Evolutionary conservation across 1,139 yeast genomes (phyloP), one percentile per base, ranked within the genome.

Genomic region (Magnusiomyces ingens): DNA sequence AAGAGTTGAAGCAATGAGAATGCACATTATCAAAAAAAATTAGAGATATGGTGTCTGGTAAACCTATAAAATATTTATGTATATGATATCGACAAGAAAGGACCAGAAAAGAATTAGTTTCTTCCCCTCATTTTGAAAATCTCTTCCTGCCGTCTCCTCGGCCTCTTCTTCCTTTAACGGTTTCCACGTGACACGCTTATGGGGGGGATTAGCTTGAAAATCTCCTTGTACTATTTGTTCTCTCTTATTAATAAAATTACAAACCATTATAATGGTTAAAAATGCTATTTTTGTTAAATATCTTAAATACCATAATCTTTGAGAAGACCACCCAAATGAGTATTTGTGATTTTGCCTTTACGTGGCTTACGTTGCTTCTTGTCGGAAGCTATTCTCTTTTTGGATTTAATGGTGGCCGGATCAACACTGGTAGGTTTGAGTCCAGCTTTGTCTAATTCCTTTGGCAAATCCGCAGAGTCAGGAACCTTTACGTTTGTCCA

Each of bases 371-470:
- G 89, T 70, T 89, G 94, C 70, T 90, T 91, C 67, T 86, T 81
- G 60, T 80, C 85, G 12, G 79, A 80, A 11, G 70, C 65, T 18
- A 70, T 65, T 54, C 56, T 66, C 45, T 67, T 70, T 60, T 80
- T 81, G 66, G 82, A 83, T 68, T 85, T 85, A 55, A 87, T 72
- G 38, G 88, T 80, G 45, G 88, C 88, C n/a, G 99, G 99, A 67
- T 94, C 99, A 15, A 93, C 95, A 62, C 95, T 88, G 0, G 99
- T 91, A 5, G 99, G 99, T 68, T 91, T 94, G 67, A 93, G 78
- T 29, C 96, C 94, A 57, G 88, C 84, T 60, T 84, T 90, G 56
- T 85, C 79, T 59, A 94, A 76, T 54, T 83, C 81, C 53, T 84
- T 81, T 45, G 95, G 95, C 60, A 94, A 74, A 56, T 84, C 90